Evolutionary conservation across 2,329 filamentous ascomycete genomes (phyloP), one percentile per base, ranked within the genome.

Genomic region (Pyrenophora seminiperda): DNA sequence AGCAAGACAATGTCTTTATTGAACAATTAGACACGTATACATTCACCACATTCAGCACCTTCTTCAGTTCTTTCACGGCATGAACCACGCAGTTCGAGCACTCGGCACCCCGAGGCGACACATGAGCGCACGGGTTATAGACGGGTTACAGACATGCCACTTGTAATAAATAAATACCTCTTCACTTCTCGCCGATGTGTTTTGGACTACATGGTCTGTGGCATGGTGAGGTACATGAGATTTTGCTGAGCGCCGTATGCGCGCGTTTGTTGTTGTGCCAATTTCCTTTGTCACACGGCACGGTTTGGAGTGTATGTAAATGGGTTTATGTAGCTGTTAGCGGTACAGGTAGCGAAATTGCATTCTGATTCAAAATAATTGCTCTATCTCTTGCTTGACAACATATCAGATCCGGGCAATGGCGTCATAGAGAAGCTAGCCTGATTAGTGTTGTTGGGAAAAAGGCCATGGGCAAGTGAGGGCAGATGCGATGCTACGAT

Each of bases 51-150:
- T 29, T 14, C 29, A 27, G 24, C 24, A 27, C 9, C 3, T 47
- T 33, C 43, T 32, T 24, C 40, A 27, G 14, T 38, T 47, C 36
- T 14, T 41, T 41, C 14, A 47, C 30, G 11, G 44, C 44, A 41
- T 41, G 29, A 41, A 47, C 19, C 34, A 24, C 42, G 22, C 22
- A 30, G 39, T 17, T 24, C 29, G 27, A 41, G 20, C n/a, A 41
- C 41, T 34, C 29, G 22, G 15, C 41, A 44, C 15, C 17, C n/a
- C 5, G 17, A 20, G 1, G 33, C 20, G 20, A 13, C 20, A 37
- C 29, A 14, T 19, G 19, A 27, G 27, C 15, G 19, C 29, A 14
- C n/a, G 19, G 44, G 33, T 17, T n/a, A 47, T 41, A 13, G 44
- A 41, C 36, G 29, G 36, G 29, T 27, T 33, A 15, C 19, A 14